Conservation (phyloP, 345 rosid species). For the Geranium brycei region DNA sequence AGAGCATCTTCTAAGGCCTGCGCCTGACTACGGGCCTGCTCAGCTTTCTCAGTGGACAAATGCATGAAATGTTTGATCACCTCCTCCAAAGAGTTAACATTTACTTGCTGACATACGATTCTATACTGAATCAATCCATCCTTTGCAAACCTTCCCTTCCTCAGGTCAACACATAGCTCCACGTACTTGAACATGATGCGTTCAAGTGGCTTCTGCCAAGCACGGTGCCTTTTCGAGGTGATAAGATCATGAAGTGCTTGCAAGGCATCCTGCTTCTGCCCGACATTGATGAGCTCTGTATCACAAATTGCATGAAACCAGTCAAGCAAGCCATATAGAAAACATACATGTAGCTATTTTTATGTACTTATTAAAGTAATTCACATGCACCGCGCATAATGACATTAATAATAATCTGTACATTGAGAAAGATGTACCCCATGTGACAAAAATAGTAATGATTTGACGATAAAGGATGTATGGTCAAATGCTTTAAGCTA, state of each 20-base stretch:
- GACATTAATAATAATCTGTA: background rate
- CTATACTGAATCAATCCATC: conserved; percentile 95
- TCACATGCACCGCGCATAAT: background rate
- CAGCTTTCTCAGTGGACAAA: conserved; percentile 91
- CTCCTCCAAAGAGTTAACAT: conserved; percentile 90
- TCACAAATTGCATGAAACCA: conserved; percentile 1
- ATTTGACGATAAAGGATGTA: background rate
- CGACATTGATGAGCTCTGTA: conserved; percentile 88
- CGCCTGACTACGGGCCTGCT: conserved; percentile 87
- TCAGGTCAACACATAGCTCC: conserved; percentile 91
- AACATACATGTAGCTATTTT: background rate
- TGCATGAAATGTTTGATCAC: conserved; percentile 95
- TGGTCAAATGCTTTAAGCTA: too few species aligned
- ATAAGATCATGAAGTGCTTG: conserved; percentile 85
- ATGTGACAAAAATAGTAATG: background rate
- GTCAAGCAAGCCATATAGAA: background rate
- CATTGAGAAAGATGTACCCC: background rate
- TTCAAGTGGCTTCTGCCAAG: conserved; percentile 91
- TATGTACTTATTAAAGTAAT: background rate
- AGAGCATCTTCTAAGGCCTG: conserved; percentile 96
- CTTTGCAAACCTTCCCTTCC: conserved; percentile 85
- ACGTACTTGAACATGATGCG: conserved; percentile 91
- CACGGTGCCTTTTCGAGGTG: conserved; percentile 81
- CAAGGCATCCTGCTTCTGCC: conserved; percentile 94
- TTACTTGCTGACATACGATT: conserved; percentile 91